phyloP scores from a whole-genome alignment of 495 filamentous ascomycete species.

The Aspergillus kassunensis region DNA sequence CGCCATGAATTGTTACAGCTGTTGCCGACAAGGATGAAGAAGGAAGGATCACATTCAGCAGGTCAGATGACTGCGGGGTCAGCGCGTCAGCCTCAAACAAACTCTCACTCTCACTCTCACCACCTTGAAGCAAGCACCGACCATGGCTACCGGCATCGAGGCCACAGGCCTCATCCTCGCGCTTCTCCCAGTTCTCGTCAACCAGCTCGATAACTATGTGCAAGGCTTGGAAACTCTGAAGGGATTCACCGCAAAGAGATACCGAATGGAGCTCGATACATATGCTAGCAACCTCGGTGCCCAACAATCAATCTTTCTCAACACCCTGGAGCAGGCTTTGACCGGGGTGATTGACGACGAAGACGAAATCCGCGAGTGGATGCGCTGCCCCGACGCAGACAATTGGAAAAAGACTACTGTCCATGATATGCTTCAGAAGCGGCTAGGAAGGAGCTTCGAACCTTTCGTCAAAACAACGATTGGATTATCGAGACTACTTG shows the following conservation, averaged over 20 bases:
- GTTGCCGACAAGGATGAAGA: too few species aligned
- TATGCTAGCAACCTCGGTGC: conserved; percentile 16
- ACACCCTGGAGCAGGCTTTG: conserved; percentile 24
- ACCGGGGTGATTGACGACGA: conserved; percentile 19
- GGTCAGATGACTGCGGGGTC: too few species aligned
- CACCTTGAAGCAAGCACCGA: too few species aligned
- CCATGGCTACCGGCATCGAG: conserved; percentile 26
- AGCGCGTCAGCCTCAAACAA: too few species aligned
- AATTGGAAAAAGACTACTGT: conserved; percentile 11
- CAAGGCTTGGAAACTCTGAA: conserved; percentile 24
- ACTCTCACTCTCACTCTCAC: too few species aligned
- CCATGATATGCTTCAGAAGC: conserved; percentile 4
- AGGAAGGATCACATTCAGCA: too few species aligned
- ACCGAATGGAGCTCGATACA: conserved; percentile 17
- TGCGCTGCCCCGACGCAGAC: conserved; percentile 4
- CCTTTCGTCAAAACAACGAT: background rate
- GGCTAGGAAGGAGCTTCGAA: conserved; percentile 17
- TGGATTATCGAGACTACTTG: too few species aligned
- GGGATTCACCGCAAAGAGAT: conserved; percentile 15
- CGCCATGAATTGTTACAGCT: too few species aligned
- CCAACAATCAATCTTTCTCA: conserved; percentile 19
- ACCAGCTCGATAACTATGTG: conserved; percentile 24
- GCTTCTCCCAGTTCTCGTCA: conserved; percentile 24
- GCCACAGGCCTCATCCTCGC: conserved; percentile 22
- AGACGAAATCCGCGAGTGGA: conserved; percentile 6